These are phyloP conservation scores for Claviceps lovelessii DNA, from an alignment of 2,329 filamentous ascomycete species.

Conservation along the genomic window DNA sequence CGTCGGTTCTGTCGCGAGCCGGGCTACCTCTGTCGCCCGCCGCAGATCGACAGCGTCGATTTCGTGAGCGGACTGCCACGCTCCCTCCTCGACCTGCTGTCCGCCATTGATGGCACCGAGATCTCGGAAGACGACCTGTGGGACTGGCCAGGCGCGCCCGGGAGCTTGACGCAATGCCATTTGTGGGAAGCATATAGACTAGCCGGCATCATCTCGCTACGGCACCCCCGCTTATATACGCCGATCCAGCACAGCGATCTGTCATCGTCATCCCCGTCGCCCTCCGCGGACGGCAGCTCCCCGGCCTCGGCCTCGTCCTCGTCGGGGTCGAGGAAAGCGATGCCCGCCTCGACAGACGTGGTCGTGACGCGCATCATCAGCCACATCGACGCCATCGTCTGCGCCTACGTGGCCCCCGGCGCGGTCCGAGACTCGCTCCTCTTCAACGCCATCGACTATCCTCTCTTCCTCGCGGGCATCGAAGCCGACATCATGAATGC, in stretches of 20 bases:
- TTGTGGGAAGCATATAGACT: slow-evolving; percentile 1
- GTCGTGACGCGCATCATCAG: background rate
- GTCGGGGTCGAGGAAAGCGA: background rate
- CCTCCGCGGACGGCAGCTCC: background rate
- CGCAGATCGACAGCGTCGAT: background rate
- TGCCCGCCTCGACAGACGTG: background rate
- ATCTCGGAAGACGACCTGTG: slow-evolving; percentile 1
- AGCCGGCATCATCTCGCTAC: background rate
- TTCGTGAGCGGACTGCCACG: slow-evolving; percentile 1
- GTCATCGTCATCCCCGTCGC: background rate
- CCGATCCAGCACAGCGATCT: background rate
- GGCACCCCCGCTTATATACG: background rate
- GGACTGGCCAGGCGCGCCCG: slow-evolving; percentile 1
- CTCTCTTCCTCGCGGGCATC: background rate
- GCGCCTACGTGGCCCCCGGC: background rate
- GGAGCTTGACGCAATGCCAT: background rate
- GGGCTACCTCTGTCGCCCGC: slow-evolving; percentile 1
- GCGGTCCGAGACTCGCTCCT: background rate
- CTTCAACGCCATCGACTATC: slow-evolving; percentile 3
- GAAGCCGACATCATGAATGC: background rate
- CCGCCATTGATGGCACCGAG: background rate
- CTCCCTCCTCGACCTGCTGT: slow-evolving; percentile 1
- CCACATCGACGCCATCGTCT: slow-evolving; percentile 1
- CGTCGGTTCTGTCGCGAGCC: slow-evolving; percentile 2
- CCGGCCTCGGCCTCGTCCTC: background rate